A percentile compares a stretch with the other conserved stretches of the same genome.
phyloP scores from a whole-genome alignment of 495 filamentous ascomycete genomes.

The Geoglossum glabrum region DNA sequence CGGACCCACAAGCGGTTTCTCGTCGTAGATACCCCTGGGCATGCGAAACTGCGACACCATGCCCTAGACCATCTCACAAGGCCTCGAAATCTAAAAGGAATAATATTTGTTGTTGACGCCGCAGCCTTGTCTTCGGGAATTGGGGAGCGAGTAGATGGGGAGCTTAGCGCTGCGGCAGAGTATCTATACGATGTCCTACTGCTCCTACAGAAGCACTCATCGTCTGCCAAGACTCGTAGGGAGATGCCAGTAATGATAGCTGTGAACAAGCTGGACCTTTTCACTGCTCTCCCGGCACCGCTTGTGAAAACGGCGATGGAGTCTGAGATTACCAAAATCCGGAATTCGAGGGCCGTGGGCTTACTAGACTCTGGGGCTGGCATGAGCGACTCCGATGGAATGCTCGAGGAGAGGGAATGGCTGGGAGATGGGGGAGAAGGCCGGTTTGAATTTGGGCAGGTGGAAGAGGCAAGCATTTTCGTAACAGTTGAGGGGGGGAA shows the following conservation, averaged over 20 bases:
- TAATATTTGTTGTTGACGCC: constrained; percentile 78
- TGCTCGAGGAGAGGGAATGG: constrained; percentile 58
- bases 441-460: constrained; percentile 55
- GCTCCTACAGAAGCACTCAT: constrained; percentile 50
- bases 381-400: constrained; percentile 29
- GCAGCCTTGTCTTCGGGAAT: constrained; percentile 36
- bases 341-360: constrained; percentile 58
- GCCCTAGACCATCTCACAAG: constrained; percentile 24
- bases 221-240: constrained; percentile 35
- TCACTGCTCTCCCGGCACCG: constrained; percentile 69
- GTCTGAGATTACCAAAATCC: constrained; percentile 59
- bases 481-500: constrained; percentile 66
- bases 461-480: constrained; percentile 63
- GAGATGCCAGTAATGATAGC: constrained; percentile 61
- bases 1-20: constrained; percentile 49
- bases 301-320: constrained; percentile 62
- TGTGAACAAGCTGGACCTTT: constrained; percentile 88
- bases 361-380: constrained; percentile 56
- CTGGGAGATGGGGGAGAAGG: constrained; percentile 60
- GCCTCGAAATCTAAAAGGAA: constrained; percentile 40
- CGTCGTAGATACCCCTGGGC: constrained; percentile 76
- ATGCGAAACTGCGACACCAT: constrained; percentile 66
- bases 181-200: constrained; percentile 80
- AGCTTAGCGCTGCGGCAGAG: constrained; percentile 40
- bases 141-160: constrained; percentile 19